Evolutionary conservation across 2,329 filamentous ascomycete genomes (phyloP).

Genomic region (Aureobasidium namibiae): DNA sequence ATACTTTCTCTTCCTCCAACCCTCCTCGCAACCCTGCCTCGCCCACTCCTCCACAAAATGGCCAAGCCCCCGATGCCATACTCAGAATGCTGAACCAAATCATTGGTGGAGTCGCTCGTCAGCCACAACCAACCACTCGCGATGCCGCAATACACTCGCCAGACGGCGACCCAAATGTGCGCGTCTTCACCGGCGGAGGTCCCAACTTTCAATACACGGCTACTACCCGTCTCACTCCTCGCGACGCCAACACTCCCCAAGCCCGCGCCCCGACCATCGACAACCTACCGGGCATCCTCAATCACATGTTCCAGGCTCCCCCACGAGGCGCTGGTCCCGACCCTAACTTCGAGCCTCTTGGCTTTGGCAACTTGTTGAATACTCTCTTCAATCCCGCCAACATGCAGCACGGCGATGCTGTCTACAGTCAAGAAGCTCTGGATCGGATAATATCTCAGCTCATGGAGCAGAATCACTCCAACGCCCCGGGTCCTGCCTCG

Average conservation of each 20-base stretch:
- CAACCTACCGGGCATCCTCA: not conserved
- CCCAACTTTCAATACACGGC: constrained; percentile 19
- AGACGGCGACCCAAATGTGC: not conserved
- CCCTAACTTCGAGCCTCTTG: constrained; percentile 15
- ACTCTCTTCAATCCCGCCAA: constrained; percentile 35
- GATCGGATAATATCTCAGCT: constrained; percentile 81
- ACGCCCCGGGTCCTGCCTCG: constrained; percentile 74
- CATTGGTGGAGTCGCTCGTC: constrained; percentile 10
- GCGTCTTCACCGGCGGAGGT: constrained; percentile 8
- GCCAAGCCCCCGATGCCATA: not conserved
- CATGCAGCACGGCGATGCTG: constrained; percentile 61
- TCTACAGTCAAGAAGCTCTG: constrained; percentile 83
- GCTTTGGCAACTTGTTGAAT: constrained; percentile 39
- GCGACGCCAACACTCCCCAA: constrained; percentile 44
- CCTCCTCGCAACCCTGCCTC: not conserved
- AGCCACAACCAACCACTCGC: not conserved
- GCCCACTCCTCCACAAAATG: not conserved
- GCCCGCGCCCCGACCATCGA: constrained; percentile 18
- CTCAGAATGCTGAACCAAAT: constrained; percentile 17
- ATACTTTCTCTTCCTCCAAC: not conserved
- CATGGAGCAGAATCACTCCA: constrained; percentile 73
- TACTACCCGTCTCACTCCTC: constrained; percentile 36
- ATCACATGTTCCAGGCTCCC: constrained; percentile 12
- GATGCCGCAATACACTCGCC: not conserved
- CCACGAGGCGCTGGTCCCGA: constrained; percentile 2